Percentiles rank a stretch among this genome's conserved stretches.
These are phyloP conservation scores for Penicillium sp. DNA, from an alignment of 2,329 filamentous ascomycete genomes.

Conservation along the genomic window DNA sequence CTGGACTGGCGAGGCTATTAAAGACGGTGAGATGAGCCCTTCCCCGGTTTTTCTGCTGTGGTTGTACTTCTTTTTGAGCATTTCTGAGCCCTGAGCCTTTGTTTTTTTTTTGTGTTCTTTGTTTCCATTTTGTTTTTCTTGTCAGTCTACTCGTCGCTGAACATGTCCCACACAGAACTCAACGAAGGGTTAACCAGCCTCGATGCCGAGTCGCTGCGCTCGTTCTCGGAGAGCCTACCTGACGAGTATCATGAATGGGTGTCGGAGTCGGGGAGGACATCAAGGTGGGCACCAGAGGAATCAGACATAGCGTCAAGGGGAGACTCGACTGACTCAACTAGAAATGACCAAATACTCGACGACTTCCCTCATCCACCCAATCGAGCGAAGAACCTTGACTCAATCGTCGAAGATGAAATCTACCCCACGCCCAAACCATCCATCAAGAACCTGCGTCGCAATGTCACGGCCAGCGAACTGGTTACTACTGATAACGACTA, in stretches of 20 bases:
- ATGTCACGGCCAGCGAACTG: conserved; percentile 30
- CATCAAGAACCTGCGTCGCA: conserved; percentile 33
- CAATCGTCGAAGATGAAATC: conserved; percentile 19
- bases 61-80: not conserved
- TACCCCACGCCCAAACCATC: conserved; percentile 27
- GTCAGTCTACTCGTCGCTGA: not conserved
- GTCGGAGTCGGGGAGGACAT: conserved; percentile 19
- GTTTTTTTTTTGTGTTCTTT: no score
- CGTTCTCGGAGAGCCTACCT: conserved; percentile 17
- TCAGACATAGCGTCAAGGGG: not conserved
- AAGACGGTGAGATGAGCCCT: conserved; percentile 9
- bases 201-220: conserved; percentile 25
- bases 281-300: conserved; percentile 10
- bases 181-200: conserved; percentile 15
- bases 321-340: not conserved
- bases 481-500: not conserved
- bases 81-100: no score
- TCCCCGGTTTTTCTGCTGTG: not conserved
- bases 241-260: conserved; percentile 31
- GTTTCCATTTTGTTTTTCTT: not conserved
- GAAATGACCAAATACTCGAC: conserved; percentile 25
- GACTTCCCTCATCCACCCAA: conserved; percentile 31
- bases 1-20: conserved; percentile 12
- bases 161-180: conserved; percentile 20
- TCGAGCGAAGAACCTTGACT: conserved; percentile 16